Conservation (phyloP, 768 basidiomycete genomes). For the Asterophora lycoperdoides region DNA sequence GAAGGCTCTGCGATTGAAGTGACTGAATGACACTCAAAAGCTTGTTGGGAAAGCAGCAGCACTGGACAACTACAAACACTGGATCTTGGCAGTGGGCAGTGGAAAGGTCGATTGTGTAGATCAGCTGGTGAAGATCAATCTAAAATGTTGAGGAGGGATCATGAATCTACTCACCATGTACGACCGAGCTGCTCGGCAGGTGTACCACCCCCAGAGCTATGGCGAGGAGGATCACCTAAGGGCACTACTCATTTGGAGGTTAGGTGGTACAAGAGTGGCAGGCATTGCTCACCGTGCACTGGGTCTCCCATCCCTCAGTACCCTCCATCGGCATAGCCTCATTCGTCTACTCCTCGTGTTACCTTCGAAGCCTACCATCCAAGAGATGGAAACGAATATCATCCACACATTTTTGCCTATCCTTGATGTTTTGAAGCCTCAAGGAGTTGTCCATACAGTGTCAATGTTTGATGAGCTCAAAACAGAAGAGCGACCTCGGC, state of each 20-base stretch:
- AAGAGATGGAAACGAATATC: constrained; percentile 6
- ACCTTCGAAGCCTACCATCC: neutral
- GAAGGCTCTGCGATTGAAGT: too few species aligned
- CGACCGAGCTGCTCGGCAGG: too few species aligned
- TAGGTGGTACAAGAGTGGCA: constrained; percentile 13
- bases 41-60: too few species aligned
- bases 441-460: constrained; percentile 2
- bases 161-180: too few species aligned
- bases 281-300: constrained; percentile 14
- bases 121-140: too few species aligned
- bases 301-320: constrained; percentile 11
- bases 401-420: constrained; percentile 3
- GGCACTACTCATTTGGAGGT: constrained; percentile 5
- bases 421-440: neutral
- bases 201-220: too few species aligned
- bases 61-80: too few species aligned
- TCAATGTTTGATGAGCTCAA: constrained; percentile 12
- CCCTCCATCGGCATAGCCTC: constrained; percentile 1
- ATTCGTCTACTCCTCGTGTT: constrained; percentile 5
- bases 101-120: too few species aligned
- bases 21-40: too few species aligned
- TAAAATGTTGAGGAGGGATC: too few species aligned
- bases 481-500: constrained; percentile 3
- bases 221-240: constrained; percentile 13
- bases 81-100: too few species aligned